Evolutionary conservation across 345 rosid genomes (phyloP).

Genomic region (Populus simonii): DNA sequence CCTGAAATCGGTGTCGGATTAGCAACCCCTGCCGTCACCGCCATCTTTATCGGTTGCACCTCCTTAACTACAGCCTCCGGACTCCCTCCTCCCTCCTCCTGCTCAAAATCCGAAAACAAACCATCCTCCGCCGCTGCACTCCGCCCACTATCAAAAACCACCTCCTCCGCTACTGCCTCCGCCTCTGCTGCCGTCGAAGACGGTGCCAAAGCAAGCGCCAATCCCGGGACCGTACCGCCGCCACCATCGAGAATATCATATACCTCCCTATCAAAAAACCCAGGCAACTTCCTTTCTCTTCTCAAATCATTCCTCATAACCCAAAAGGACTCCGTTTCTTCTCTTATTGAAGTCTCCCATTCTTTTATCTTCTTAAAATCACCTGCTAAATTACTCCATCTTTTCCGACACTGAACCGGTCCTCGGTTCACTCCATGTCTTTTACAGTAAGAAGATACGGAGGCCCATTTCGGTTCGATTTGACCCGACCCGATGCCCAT

Average conservation of each 20-base stretch:
- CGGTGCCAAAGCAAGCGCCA: conserved; percentile 9
- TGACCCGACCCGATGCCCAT: conserved; percentile 65
- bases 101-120: conserved; percentile 66
- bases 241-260: conserved; percentile 78
- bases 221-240: conserved; percentile 12
- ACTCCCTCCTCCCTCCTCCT: conserved; percentile 50
- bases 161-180: background rate
- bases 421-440: conserved; percentile 93
- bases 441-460: conserved; percentile 83
- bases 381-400: conserved; percentile 98
- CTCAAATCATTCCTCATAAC: conserved; percentile 86
- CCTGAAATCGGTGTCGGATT: conserved; percentile 52
- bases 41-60: conserved; percentile 1
- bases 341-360: conserved; percentile 70
- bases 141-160: conserved; percentile 50
- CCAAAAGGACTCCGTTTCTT: conserved; percentile 90
- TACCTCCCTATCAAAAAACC: conserved; percentile 90
- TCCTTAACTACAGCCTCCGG: conserved; percentile 24
- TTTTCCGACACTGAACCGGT: conserved; percentile 96
- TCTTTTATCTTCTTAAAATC: conserved; percentile 93
- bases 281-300: conserved; percentile 83
- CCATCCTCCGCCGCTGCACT: conserved; percentile 66
- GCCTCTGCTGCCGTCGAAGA: conserved; percentile 10
- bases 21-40: conserved; percentile 28
- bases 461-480: conserved; percentile 91